Base-by-base conservation (phyloP, 306 rosid genomes). In the Comarum palustre region DNA sequence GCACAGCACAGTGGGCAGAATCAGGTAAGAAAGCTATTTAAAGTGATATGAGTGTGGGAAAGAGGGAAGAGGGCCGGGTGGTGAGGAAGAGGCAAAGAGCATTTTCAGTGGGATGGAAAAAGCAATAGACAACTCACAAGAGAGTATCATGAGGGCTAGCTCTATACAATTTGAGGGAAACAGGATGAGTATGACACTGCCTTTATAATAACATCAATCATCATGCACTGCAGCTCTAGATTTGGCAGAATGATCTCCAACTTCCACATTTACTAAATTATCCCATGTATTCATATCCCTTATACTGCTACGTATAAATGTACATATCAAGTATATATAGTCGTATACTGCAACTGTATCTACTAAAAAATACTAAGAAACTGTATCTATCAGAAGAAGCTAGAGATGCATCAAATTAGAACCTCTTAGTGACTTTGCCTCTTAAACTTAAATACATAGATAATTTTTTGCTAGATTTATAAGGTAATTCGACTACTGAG, bases 11-110 rank as follows among this genome's bases (percentile, higher is more conserved):
- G 83, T 86, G 86, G 86, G 71, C 64, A 47, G 75, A 86, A 55
- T 74, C 73, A 72, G 78, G 65, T 45, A 13, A 29, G 14, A 68
- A 20, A 38, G 51, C 39, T 38, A 71, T 20, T 14, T 31, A 55
- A n/a, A 69, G 79, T 73, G 64, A 73, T 77, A 73, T 77, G 80
- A 84, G 52, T 77, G 10, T 71, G 59, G 72, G 77, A 50, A 71
- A 75, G 83, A 75, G 77, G 65, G 54, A 71, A 82, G 71, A 80
- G 71, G 24, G 39, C 27, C 46, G 61, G 31, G 29, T 70, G n/a
- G 54, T 70, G 73, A 82, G 41, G 7, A 34, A 34, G 92, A 77
- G 93, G 88, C 97, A 92, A 87, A 83, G 83, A 88, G 92, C 90
- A 88, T 54, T 85, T 85, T 80, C 73, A 58, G 75, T 55, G 45